A percentile compares a stretch with the other conserved stretches of the same genome.
Evolutionary conservation across 257 asterid genomes (phyloP).

Genomic region (Salvia hispanica): DNA sequence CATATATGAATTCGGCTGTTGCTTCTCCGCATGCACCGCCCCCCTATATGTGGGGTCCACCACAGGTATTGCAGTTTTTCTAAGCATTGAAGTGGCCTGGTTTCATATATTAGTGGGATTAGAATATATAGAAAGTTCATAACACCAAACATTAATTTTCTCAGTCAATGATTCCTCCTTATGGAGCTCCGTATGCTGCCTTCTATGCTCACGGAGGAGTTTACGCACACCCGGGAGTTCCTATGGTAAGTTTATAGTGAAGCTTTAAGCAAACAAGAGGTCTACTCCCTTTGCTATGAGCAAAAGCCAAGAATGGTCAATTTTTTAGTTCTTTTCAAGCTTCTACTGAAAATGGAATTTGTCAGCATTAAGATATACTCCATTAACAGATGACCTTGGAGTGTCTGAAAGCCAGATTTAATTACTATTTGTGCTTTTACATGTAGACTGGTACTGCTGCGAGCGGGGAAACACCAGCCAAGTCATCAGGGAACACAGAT

Average conservation of each 20-base stretch:
- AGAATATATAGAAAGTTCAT: conserved; percentile 13
- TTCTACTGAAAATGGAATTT: not conserved
- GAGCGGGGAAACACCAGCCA: conserved; percentile 62
- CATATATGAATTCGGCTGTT: conserved; percentile 78
- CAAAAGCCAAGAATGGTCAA: not conserved
- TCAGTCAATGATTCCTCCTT: conserved; percentile 90
- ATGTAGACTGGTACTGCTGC: conserved; percentile 66
- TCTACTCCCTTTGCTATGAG: not conserved
- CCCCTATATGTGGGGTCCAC: conserved; percentile 96
- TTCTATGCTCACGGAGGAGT: conserved; percentile 86
- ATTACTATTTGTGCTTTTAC: conserved; percentile 18
- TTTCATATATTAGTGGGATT: conserved; percentile 17
- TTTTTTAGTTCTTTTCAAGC: not conserved
- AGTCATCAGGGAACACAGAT: conserved; percentile 61
- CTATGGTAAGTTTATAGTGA: conserved; percentile 57
- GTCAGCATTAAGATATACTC: not conserved
- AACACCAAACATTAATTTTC: conserved; percentile 16
- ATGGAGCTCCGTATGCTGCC: conserved; percentile 88
- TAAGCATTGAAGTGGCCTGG: not conserved
- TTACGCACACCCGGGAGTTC: conserved; percentile 86
- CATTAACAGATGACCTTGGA: not conserved
- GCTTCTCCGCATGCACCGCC: conserved; percentile 80
- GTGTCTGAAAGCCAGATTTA: conserved; percentile 20
- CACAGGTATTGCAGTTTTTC: conserved; percentile 60
- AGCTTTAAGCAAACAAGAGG: not conserved